These are phyloP conservation scores for Coelastrella sp. DNA, from an alignment of 139 green algal genomes.

Conservation along the genomic window DNA sequence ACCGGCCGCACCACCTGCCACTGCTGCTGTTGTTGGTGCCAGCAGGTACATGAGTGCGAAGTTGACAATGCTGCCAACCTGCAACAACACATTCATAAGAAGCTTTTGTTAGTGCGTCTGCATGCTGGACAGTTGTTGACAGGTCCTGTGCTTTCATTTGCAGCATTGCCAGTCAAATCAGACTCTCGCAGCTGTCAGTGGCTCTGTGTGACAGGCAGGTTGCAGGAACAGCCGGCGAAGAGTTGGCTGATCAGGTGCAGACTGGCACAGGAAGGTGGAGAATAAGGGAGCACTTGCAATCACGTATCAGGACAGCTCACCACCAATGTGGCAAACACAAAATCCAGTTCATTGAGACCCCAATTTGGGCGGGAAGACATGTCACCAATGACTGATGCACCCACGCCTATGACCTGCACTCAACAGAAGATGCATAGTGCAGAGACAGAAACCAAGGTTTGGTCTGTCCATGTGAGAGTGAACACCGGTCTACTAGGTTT, in stretches of 20 bases:
- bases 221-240: background rate
- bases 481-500: too few species aligned
- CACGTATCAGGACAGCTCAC: conserved; percentile 31
- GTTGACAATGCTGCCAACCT: conserved; percentile 95
- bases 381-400: conserved; percentile 91
- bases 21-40: conserved; percentile 76
- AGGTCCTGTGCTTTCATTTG: background rate
- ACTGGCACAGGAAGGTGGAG: too few species aligned
- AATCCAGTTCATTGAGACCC: conserved; percentile 97
- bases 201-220: background rate
- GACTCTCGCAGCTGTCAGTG: too few species aligned
- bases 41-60: conserved; percentile 95
- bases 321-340: conserved; percentile 97
- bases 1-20: conserved; percentile 49
- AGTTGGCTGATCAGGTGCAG: background rate
- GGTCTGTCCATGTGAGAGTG: background rate
- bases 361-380: conserved; percentile 96
- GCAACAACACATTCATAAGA: conserved; percentile 42
- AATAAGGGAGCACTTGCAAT: too few species aligned
- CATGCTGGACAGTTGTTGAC: background rate
- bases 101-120: background rate
- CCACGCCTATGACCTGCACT: conserved; percentile 90
- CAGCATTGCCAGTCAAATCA: background rate
- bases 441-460: background rate
- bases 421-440: background rate